Evolutionary conservation across 2,329 filamentous ascomycete genomes (phyloP), one percentile per base, ranked within the genome.

Genomic region (Mycogone perniciosa): DNA sequence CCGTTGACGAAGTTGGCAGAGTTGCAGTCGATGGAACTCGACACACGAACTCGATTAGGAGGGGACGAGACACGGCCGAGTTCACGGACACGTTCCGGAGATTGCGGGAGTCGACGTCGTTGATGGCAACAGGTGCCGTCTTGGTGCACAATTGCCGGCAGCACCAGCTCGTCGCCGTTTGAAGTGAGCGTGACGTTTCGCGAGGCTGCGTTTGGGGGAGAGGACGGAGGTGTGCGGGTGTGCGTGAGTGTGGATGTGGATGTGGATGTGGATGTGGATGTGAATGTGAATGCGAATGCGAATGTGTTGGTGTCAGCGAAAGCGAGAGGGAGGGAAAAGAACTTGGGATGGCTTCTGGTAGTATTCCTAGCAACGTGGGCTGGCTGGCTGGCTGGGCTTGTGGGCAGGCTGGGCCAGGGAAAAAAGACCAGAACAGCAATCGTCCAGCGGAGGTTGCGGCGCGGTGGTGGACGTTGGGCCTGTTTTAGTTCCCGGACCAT

Each of bases 401-500:
- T 20, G 20, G 20, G 20, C 20, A 38, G 11, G 35, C 35, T 38
- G 39, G 48, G 38, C 37, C 40, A 41, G 43, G 29, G 34, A 29
- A 38, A 38, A 42, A 46, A 46, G 41, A 37, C 40, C 40, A 31
- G 38, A 31, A 38, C 26, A 31, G 40, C 41, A 38, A 33, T 31
- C 37, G 20, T 44, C 46, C 40, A 44, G 51, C 51, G 51, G 51
- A 53, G 51, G 51, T 42, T 46, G 49, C 47, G 51, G 51, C 47
- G 51, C 41, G 39, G 40, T 46, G 39, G 42, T 45, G 46, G 46
- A 31, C 46, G 44, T 42, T 42, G 44, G 35, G 46, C 20, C 43
- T 49, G 50, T 44, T 40, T 53, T 56, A 55, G 55, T 48, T 55
- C 50, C 55, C 55, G 55, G 53, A 39, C 53, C 50, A 56, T 56